phyloP scores from a whole-genome alignment of 2,329 filamentous ascomycete genomes.

The Emergomyces pasteurianus region DNA sequence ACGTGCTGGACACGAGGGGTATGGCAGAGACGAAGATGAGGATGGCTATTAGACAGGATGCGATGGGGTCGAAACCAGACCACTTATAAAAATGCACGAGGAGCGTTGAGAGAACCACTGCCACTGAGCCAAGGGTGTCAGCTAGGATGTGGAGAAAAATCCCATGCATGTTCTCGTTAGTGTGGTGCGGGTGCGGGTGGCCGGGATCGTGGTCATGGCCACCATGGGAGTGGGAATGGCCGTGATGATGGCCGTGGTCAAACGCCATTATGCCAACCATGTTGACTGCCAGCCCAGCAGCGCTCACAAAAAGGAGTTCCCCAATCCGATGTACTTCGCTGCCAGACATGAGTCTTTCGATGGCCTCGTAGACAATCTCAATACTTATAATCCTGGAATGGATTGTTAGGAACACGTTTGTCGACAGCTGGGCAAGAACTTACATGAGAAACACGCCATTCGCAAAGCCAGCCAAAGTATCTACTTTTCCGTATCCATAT shows the following conservation, averaged over 20 bases:
- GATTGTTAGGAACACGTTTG: conserved; percentile 9
- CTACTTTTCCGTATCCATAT: conserved; percentile 93
- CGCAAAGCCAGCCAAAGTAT: conserved; percentile 89
- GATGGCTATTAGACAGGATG: conserved; percentile 84
- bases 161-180: conserved; percentile 96
- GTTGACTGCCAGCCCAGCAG: conserved; percentile 77
- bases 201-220: conserved; percentile 27
- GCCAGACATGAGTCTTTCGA: conserved; percentile 75
- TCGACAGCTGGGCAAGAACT: conserved; percentile 18
- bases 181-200: conserved; percentile 40
- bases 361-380: conserved; percentile 90
- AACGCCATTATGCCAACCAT: conserved; percentile 85
- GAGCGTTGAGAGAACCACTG: conserved; percentile 83
- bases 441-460: conserved; percentile 92
- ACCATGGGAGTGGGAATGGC: conserved; percentile 37
- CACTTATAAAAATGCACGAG: conserved; percentile 80
- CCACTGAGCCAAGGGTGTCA: conserved; percentile 85
- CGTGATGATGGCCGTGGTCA: conserved; percentile 50
- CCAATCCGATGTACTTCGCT: conserved; percentile 70
- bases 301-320: conserved; percentile 81
- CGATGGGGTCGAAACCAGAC: conserved; percentile 88
- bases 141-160: conserved; percentile 94
- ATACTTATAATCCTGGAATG: conserved; percentile 69
- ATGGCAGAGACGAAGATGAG: conserved; percentile 88
- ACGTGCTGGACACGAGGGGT: conserved; percentile 75